Conservation (phyloP, 208 protist species). For the Leishmania major region DNA sequence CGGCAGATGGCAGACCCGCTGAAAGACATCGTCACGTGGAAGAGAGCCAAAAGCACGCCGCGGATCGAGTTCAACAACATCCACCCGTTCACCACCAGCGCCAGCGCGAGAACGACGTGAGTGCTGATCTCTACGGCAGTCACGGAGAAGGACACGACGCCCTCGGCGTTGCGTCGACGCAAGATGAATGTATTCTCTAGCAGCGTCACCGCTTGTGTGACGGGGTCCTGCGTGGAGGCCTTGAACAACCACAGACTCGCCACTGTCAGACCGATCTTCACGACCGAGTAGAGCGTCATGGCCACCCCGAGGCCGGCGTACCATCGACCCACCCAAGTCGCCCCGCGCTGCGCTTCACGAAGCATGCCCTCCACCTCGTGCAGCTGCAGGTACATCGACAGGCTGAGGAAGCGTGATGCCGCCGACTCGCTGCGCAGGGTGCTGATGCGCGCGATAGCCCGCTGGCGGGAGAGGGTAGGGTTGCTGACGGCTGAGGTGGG, state of each 20-base stretch:
- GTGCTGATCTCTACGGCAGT: constrained; percentile 34
- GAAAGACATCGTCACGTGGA: constrained; percentile 68
- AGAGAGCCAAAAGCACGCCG: constrained; percentile 79
- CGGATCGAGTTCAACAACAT: constrained; percentile 74
- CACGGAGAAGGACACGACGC: constrained; percentile 26
- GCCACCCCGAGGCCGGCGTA: constrained; percentile 50
- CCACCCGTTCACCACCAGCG: constrained; percentile 70
- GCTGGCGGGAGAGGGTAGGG: constrained; percentile 27
- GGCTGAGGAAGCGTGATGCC: constrained; percentile 46
- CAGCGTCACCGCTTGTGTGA: constrained; percentile 51
- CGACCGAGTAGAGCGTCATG: constrained; percentile 57
- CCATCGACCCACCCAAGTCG: constrained; percentile 47
- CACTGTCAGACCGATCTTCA: constrained; percentile 52
- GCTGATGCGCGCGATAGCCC: constrained; percentile 19
- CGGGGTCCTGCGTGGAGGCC: constrained; percentile 54
- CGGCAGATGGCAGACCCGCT: constrained; percentile 48
- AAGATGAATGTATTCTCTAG: constrained; percentile 44
- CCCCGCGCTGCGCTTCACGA: constrained; percentile 48
- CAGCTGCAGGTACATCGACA: constrained; percentile 74
- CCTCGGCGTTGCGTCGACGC: constrained; percentile 5
- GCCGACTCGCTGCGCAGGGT: constrained; percentile 54
- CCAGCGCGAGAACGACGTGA: constrained; percentile 41
- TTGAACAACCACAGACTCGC: constrained; percentile 42
- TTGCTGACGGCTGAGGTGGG: constrained; percentile 1
- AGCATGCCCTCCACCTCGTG: constrained; percentile 62